Base-by-base conservation (phyloP, 495 filamentous ascomycete species). In the Acidiella bohemica region DNA sequence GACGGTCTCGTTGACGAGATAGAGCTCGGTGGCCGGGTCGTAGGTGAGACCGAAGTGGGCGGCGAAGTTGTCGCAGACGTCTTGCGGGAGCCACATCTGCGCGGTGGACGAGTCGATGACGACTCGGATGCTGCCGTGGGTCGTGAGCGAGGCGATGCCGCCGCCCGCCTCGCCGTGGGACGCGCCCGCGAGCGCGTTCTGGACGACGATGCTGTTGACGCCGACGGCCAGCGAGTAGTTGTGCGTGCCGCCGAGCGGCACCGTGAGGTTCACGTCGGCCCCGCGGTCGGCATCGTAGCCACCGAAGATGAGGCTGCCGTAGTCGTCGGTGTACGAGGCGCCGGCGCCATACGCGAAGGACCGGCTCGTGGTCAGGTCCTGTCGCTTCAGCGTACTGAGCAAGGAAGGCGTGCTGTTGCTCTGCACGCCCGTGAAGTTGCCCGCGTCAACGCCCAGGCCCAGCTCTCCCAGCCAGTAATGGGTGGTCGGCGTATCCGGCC, bases 401-500 rank as follows among this genome's bases (percentile, higher is more conserved):
- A 68, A 70, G 41, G 68, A 70, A 5, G 67, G 46, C 28, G 61
- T 53, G 61, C 58, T 44, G 70, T 65, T 8, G 55, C 57, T n/a
- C 66, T 50, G 18, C 50, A 47, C n/a, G 55, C 62, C 23, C 10
- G 26, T 41, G 50, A 71, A 71, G 49, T 73, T 75, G 18, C 60
- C 59, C 0, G 66, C 55, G 42, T 65, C 59, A 24, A 63, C 59
- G 39, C 65, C 65, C 33, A 76, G 52, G 14, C 73, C 75, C 42
- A 77, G 66, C 20, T 67, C 53, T 26, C 54, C 69, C 47, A 76
- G 50, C 53, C 71, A 73, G 42, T 74, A 69, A 24, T 67, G 59
- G 8, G 63, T n/a, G 51, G 10, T 61, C 46, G 4, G 60, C 56
- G 13, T 71, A 54, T 4, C 51, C 63, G n/a, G 56, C 66, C 13